Conservation (phyloP, 2,329 filamentous ascomycete species). For the Sordariomycetes sp. region DNA sequence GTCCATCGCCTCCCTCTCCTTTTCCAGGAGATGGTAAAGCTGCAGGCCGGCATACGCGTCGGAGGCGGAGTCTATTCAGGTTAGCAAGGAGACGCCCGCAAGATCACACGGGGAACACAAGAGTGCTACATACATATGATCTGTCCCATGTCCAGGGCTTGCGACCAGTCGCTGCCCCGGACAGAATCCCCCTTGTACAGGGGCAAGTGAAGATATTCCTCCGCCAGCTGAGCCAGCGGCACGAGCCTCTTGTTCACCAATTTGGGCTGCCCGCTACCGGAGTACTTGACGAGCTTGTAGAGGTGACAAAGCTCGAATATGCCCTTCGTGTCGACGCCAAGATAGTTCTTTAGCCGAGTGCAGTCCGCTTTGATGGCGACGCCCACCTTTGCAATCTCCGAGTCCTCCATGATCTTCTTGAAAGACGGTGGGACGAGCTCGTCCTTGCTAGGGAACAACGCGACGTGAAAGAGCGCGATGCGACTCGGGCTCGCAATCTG, state of each 20-base stretch:
- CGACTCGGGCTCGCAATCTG: conserved; percentile 68
- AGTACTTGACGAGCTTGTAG: conserved; percentile 63
- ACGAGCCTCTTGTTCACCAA: conserved; percentile 55
- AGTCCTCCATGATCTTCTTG: conserved; percentile 57
- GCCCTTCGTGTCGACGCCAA: conserved; percentile 51
- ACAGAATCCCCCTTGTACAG: conserved; percentile 61
- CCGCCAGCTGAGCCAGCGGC: conserved; percentile 53
- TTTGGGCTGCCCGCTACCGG: conserved; percentile 26
- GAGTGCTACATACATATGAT: conserved; percentile 45
- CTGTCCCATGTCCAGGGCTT: conserved; percentile 47
- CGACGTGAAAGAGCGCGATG: conserved; percentile 72
- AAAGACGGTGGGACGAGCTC: conserved; percentile 61
- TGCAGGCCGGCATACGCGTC: conserved; percentile 72
- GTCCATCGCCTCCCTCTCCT: conserved; percentile 48
- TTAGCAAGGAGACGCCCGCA: neutral
- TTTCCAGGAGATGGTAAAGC: conserved; percentile 59
- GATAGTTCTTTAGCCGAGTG: conserved; percentile 51
- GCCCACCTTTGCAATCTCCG: conserved; percentile 58
- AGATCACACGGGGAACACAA: neutral
- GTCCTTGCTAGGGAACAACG: conserved; percentile 37
- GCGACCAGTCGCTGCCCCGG: conserved; percentile 63
- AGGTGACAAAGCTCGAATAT: conserved; percentile 75
- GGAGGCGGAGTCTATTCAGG: conserved; percentile 54
- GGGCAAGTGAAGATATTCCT: conserved; percentile 59
- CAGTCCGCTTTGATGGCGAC: conserved; percentile 62